Evolutionary conservation across 805 yeast species (phyloP).

Genomic region (Hanseniaspora meyeri): DNA sequence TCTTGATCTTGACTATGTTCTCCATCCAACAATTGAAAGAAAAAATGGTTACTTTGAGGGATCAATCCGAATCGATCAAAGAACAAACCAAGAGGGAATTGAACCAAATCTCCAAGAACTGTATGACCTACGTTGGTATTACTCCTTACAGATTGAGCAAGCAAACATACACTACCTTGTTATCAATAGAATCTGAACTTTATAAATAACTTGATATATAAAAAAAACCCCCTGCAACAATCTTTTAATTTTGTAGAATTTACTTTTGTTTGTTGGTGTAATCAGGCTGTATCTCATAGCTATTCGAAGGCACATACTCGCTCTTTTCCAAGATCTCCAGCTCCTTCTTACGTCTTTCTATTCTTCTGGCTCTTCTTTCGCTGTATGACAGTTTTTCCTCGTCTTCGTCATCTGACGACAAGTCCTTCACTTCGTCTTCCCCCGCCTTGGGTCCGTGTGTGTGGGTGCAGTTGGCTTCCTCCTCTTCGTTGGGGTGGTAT

Average conservation of each 20-base stretch:
- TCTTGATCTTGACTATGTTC: conserved; percentile 71
- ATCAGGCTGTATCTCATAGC: conserved; percentile 78
- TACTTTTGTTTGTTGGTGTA: conserved; percentile 25
- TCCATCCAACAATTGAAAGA: conserved; percentile 50
- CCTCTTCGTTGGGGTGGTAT: conserved; percentile 55
- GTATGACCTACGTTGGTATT: conserved; percentile 92
- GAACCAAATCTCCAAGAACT: conserved; percentile 59
- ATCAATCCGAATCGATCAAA: conserved; percentile 28
- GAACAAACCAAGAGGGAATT: conserved; percentile 45
- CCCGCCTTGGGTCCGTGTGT: conserved; percentile 15
- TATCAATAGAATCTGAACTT: conserved; percentile 44
- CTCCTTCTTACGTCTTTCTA: conserved; percentile 27
- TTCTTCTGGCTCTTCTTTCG: conserved; percentile 26
- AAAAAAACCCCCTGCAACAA: no score
- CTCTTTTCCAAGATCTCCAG: conserved; percentile 19
- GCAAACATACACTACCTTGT: conserved; percentile 62
- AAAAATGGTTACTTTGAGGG: conserved; percentile 19
- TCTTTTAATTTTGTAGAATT: conserved; percentile 6
- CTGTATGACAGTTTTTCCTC: conserved; percentile 26
- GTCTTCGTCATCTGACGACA: conserved; percentile 31
- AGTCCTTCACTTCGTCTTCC: conserved; percentile 6
- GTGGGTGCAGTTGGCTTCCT: conserved; percentile 25
- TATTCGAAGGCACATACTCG: conserved; percentile 48
- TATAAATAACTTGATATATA: conserved; percentile 12
- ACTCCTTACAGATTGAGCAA: conserved; percentile 83